Conservation (phyloP, 352 stramenopile species). For the Phytopythium delawarense region DNA sequence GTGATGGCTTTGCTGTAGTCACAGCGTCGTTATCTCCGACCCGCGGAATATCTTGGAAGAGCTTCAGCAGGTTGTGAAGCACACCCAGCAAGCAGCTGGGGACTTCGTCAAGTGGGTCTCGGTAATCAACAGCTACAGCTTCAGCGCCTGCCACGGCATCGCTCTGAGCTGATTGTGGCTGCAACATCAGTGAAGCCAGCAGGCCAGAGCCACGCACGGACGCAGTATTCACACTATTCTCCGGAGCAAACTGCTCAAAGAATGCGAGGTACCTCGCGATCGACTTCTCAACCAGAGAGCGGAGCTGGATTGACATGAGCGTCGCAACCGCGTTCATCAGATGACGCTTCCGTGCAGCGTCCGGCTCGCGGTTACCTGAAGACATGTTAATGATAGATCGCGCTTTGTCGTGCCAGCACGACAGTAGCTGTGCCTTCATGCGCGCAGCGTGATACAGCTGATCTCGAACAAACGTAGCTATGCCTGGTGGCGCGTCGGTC, state of each 20-base stretch:
- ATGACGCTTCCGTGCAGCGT: constrained; percentile 28
- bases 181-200: constrained; percentile 4
- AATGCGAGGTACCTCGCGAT: constrained; percentile 60
- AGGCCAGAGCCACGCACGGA: not conserved
- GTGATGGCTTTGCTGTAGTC: constrained; percentile 24
- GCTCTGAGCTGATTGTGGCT: not conserved
- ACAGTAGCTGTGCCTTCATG: constrained; percentile 42
- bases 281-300: constrained; percentile 58
- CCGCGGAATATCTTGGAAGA: constrained; percentile 62
- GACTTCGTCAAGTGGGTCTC: constrained; percentile 46
- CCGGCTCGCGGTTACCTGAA: not conserved
- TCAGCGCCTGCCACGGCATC: not conserved
- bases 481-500: constrained; percentile 22
- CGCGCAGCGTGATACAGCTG: constrained; percentile 46
- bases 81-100: constrained; percentile 56
- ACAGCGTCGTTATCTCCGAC: constrained; percentile 26
- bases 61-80: constrained; percentile 57
- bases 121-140: constrained; percentile 17
- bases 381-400: constrained; percentile 27
- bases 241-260: constrained; percentile 49
- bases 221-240: not conserved
- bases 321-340: constrained; percentile 57
- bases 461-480: constrained; percentile 46
- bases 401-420: constrained; percentile 53
- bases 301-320: constrained; percentile 75